These are phyloP conservation scores for Xylariaceae sp. DNA, from an alignment of 2,329 filamentous ascomycete species.

Conservation along the genomic window DNA sequence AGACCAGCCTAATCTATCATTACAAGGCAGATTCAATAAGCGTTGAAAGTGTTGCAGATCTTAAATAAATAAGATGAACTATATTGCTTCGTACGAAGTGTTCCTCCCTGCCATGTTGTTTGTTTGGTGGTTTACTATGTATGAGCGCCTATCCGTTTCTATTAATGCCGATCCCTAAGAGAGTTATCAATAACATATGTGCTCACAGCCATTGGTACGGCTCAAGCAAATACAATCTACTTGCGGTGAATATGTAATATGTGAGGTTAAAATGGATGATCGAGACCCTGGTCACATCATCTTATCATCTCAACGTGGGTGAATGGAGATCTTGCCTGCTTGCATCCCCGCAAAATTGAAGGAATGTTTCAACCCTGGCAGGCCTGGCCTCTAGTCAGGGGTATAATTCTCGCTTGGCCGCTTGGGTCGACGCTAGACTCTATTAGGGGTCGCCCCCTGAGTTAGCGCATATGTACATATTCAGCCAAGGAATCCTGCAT, in stretches of 20 bases:
- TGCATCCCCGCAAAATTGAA: neutral
- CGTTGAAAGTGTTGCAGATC: no score
- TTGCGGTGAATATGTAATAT: neutral
- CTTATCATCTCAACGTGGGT: neutral
- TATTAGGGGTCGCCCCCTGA: neutral
- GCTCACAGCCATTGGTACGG: no score
- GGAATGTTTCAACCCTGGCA: constrained; percentile 8
- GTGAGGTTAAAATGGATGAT: neutral
- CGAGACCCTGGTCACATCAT: neutral
- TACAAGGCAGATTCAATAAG: no score
- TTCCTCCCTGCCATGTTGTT: no score
- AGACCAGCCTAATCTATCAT: no score
- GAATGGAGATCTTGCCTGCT: neutral
- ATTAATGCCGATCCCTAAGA: no score
- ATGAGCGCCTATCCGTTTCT: no score
- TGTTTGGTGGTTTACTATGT: no score
- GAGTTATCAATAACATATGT: no score
- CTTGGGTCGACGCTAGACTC: constrained; percentile 9
- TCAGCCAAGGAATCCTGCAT: constrained; percentile 7
- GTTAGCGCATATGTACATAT: neutral
- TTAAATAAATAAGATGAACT: no score
- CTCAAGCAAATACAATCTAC: no score
- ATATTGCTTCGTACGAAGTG: no score
- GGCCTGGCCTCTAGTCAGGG: neutral
- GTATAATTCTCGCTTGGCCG: constrained; percentile 3